Evolutionary conservation across 2,329 filamentous ascomycete species (phyloP).

Genomic region (Pleoardoris graminearum): DNA sequence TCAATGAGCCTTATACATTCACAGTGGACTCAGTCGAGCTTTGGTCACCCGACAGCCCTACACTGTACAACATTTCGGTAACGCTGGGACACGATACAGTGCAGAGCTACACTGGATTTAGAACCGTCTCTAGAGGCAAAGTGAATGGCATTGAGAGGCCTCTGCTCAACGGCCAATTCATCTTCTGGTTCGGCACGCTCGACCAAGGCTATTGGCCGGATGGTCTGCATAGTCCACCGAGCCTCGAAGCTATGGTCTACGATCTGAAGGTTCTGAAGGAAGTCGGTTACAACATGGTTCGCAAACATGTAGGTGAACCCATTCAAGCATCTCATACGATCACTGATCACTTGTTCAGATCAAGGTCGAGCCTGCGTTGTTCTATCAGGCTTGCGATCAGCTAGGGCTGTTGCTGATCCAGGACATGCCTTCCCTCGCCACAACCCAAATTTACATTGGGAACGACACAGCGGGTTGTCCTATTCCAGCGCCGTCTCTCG

Average conservation of each 20-base stretch:
- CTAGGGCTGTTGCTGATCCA: slow-evolving; percentile 69
- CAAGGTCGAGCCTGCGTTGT: slow-evolving; percentile 69
- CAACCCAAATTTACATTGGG: neutral
- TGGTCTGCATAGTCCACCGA: slow-evolving; percentile 68
- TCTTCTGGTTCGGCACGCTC: slow-evolving; percentile 69
- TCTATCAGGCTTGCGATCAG: slow-evolving; percentile 69
- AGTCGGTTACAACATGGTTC: slow-evolving; percentile 70
- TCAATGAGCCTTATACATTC: slow-evolving; percentile 60
- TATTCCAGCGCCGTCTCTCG: neutral
- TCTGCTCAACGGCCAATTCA: slow-evolving; percentile 68
- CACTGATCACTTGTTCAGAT: slow-evolving; percentile 50
- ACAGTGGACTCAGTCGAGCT: slow-evolving; percentile 58
- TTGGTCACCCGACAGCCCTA: slow-evolving; percentile 68
- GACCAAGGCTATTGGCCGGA: slow-evolving; percentile 76
- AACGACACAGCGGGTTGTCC: slow-evolving; percentile 26
- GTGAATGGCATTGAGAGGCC: slow-evolving; percentile 64
- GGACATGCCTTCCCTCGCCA: slow-evolving; percentile 67
- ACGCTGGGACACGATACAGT: slow-evolving; percentile 58
- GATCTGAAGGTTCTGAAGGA: slow-evolving; percentile 67
- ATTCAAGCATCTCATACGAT: neutral
- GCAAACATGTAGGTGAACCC: slow-evolving; percentile 63
- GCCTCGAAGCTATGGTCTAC: slow-evolving; percentile 67
- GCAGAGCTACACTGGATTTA: slow-evolving; percentile 69
- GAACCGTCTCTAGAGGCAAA: slow-evolving; percentile 61
- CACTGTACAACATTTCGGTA: slow-evolving; percentile 66